These are phyloP conservation scores for Populus nigra DNA, from an alignment of 345 rosid genomes.

Conservation along the genomic window DNA sequence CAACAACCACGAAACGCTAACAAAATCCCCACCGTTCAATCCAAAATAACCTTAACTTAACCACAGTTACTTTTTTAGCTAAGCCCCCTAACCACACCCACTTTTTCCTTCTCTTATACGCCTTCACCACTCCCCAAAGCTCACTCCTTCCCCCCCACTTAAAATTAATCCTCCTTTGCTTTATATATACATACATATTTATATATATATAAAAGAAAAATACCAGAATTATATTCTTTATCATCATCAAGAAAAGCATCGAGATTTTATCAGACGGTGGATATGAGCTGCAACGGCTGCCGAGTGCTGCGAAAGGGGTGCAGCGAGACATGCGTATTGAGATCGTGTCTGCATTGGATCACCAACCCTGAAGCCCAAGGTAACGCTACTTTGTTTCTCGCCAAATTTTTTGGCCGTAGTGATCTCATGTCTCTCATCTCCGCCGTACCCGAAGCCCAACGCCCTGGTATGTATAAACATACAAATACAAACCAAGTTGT, in stretches of 20 bases:
- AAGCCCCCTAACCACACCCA: not conserved
- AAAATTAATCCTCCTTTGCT: not conserved
- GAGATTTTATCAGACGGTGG: constrained; percentile 8
- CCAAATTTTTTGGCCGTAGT: constrained; percentile 39
- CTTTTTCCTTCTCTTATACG: not conserved
- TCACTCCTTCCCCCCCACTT: not conserved
- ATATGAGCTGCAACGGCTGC: constrained; percentile 41
- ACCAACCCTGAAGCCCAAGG: constrained; percentile 30
- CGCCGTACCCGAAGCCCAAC: constrained; percentile 52
- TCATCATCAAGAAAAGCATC: not conserved
- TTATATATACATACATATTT: not conserved
- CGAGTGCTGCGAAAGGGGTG: constrained; percentile 38
- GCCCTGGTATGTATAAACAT: constrained; percentile 35
- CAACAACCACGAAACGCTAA: constrained; percentile 11
- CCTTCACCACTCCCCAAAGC: constrained; percentile 7
- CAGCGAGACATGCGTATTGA: constrained; percentile 33
- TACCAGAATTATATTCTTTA: not conserved
- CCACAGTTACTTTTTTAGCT: constrained; percentile 37
- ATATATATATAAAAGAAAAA: not conserved
- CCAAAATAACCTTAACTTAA: constrained; percentile 23
- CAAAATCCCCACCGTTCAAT: constrained; percentile 26
- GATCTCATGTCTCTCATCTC: constrained; percentile 46
- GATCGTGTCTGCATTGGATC: constrained; percentile 33
- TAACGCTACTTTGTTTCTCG: constrained; percentile 37
- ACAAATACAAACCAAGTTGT: not conserved